Percentiles rank a stretch among this genome's conserved stretches.
Evolutionary conservation across 2,329 filamentous ascomycete species (phyloP).

Genomic region (Aspergillus niger): DNA sequence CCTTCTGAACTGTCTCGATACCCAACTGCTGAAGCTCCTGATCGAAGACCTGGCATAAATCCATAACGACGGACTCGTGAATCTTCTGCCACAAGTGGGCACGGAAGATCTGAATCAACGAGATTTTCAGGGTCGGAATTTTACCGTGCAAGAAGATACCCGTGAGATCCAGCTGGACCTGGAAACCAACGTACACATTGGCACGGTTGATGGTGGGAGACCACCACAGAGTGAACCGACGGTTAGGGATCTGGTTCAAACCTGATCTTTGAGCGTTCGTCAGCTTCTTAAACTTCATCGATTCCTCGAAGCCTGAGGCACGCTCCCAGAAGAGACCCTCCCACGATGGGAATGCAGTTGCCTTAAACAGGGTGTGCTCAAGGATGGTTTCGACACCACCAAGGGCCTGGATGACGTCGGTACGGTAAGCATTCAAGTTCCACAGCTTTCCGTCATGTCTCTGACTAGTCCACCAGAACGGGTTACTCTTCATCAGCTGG

Average conservation of each 20-base stretch:
- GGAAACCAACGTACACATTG: slow-evolving; percentile 99
- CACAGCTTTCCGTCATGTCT: slow-evolving; percentile 95
- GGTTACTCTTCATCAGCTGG: slow-evolving; percentile 98
- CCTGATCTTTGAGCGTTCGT: slow-evolving; percentile 96
- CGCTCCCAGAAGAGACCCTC: slow-evolving; percentile 92
- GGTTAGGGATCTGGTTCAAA: slow-evolving; percentile 97
- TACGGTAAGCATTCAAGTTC: slow-evolving; percentile 94
- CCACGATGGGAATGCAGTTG: slow-evolving; percentile 95
- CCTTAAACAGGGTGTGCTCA: slow-evolving; percentile 95
- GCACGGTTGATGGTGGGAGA: slow-evolving; percentile 89
- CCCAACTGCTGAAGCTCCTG: slow-evolving; percentile 94
- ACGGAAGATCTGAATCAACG: slow-evolving; percentile 97
- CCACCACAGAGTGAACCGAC: slow-evolving; percentile 99
- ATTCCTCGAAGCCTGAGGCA: slow-evolving; percentile 58
- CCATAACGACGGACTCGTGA: slow-evolving; percentile 98
- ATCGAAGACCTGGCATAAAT: slow-evolving; percentile 97
- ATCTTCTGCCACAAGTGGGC: slow-evolving; percentile 99
- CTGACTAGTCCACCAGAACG: slow-evolving; percentile 99
- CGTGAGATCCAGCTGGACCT: slow-evolving; percentile 94
- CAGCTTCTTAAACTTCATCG: slow-evolving; percentile 98
- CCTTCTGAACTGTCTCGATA: slow-evolving; percentile 97
- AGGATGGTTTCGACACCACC: slow-evolving; percentile 97
- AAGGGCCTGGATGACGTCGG: slow-evolving; percentile 93
- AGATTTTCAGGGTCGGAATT: slow-evolving; percentile 97
- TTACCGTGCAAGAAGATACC: slow-evolving; percentile 99